These are phyloP conservation scores for Rhodotorula taiwanensis DNA, from an alignment of 768 basidiomycete genomes.

Conservation along the genomic window DNA sequence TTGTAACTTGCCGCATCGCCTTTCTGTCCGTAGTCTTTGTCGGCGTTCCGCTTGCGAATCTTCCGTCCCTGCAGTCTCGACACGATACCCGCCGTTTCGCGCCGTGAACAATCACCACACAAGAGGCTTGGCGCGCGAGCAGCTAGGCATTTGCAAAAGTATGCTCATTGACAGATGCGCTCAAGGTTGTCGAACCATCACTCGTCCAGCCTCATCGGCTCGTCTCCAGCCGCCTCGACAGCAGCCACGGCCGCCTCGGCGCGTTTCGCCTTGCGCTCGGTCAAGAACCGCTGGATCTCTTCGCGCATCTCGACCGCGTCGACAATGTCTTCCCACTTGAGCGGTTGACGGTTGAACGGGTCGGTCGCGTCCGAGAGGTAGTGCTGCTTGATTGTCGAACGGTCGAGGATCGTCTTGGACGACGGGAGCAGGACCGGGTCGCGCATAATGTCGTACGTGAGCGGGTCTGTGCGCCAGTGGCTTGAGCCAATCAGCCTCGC, in stretches of 20 bases:
- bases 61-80: too few species aligned
- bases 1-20: background rate
- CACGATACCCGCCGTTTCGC: too few species aligned
- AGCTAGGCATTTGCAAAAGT: too few species aligned
- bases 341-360: constrained; percentile 86
- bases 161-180: too few species aligned
- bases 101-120: too few species aligned
- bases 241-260: background rate
- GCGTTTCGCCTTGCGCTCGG: constrained; percentile 45
- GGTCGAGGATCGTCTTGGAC: constrained; percentile 70
- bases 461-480: constrained; percentile 73
- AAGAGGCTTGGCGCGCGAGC: too few species aligned
- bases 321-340: constrained; percentile 69
- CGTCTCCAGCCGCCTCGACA: background rate
- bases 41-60: too few species aligned
- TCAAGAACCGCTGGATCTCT: constrained; percentile 64
- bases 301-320: constrained; percentile 56
- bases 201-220: constrained; percentile 8
- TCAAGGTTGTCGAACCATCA: too few species aligned
- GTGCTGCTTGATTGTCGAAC: constrained; percentile 89
- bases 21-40: background rate
- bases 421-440: constrained; percentile 88
- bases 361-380: constrained; percentile 83
- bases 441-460: constrained; percentile 87
- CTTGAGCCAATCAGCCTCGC: too few species aligned